phyloP scores from a whole-genome alignment of 116 monocot species.

The Dioscorea cayenensis region DNA sequence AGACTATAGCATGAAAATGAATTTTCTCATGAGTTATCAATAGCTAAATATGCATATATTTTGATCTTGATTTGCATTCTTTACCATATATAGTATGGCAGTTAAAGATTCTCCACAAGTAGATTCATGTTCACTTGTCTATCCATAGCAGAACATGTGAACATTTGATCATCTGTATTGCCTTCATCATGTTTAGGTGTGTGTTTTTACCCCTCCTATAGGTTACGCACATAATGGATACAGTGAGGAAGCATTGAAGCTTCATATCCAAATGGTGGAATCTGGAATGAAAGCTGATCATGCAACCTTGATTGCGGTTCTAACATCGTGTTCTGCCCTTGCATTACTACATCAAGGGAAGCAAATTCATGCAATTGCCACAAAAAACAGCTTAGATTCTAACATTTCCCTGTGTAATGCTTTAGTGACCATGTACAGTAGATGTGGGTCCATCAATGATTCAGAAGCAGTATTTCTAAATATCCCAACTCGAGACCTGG shows the following conservation, averaged over 20 bases:
- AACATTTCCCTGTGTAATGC: constrained; percentile 55
- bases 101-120: too few relatives aligned
- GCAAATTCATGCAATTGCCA: constrained; percentile 53
- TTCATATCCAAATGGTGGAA: constrained; percentile 49
- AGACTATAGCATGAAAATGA: too few relatives aligned
- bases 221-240: constrained; percentile 70
- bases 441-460: constrained; percentile 67
- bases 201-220: constrained; percentile 12
- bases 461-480: constrained; percentile 37
- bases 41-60: too few relatives aligned
- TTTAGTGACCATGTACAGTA: constrained; percentile 86
- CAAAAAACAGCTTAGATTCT: constrained; percentile 44
- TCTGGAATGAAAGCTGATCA: constrained; percentile 60
- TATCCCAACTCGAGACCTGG: constrained; percentile 24
- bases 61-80: too few relatives aligned
- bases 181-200: background rate
- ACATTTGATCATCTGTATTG: too few relatives aligned
- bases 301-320: constrained; percentile 51
- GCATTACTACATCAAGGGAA: constrained; percentile 57
- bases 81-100: too few relatives aligned
- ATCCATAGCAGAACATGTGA: too few relatives aligned
- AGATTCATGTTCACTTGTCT: too few relatives aligned
- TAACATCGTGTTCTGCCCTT: constrained; percentile 69
- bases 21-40: too few relatives aligned
- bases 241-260: constrained; percentile 55